phyloP scores from a whole-genome alignment of 495 filamentous ascomycete species.

The Trichoderma reesei region DNA sequence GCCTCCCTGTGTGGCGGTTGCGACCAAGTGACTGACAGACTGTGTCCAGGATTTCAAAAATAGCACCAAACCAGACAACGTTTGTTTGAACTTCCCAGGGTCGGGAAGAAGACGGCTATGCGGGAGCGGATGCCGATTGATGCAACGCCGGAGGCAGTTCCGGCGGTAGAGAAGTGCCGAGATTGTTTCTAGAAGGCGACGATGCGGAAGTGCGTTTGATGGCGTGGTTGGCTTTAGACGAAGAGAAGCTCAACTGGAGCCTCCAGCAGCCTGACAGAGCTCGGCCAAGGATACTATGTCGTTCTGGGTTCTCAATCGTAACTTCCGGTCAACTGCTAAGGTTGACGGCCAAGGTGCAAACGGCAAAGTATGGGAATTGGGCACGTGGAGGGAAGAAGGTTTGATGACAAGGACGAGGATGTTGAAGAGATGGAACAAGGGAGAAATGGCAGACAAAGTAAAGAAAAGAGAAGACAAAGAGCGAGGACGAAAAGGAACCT shows the following conservation, averaged over 20 bases:
- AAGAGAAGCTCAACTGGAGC: background rate
- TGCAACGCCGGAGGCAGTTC: slow-evolving; percentile 2
- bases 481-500: too few relatives aligned
- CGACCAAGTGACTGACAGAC: background rate
- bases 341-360: too few relatives aligned
- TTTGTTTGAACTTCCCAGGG: background rate
- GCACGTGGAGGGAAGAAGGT: background rate
- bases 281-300: background rate
- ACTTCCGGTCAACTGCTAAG: too few relatives aligned
- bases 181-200: background rate
- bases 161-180: background rate
- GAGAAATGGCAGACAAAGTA: background rate
- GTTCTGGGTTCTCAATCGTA: background rate
- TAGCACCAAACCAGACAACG: background rate
- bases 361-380: background rate
- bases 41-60: background rate
- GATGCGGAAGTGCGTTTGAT: background rate
- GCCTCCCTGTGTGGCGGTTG: background rate
- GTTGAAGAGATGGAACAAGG: background rate
- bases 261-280: background rate
- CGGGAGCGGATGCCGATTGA: background rate
- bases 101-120: background rate
- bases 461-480: too few relatives aligned
- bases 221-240: background rate
- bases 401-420: background rate